Percentiles rank a stretch among this genome's conserved stretches.
Conservation (phyloP, 1,284 basidiomycete genomes). For the Volvariella volvacea region DNA sequence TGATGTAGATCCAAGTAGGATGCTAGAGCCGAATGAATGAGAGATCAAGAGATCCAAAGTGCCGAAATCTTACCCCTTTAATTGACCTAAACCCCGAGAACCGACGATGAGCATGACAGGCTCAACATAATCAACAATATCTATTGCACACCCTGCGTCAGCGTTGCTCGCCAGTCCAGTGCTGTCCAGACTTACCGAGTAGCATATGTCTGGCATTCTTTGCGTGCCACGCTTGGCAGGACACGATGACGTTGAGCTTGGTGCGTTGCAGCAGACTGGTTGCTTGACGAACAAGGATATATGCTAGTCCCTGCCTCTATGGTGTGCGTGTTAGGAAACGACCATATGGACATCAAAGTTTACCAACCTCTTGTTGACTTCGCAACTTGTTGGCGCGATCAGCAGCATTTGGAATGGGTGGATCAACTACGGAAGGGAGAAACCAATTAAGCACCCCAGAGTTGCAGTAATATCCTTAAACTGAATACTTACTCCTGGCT, state of each 20-base stretch:
- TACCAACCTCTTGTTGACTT: constrained; percentile 79
- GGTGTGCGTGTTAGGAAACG: constrained; percentile 4
- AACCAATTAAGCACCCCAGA: constrained; percentile 5
- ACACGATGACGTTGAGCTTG: constrained; percentile 76
- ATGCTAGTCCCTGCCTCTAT: constrained; percentile 83
- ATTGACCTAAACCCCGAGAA: constrained; percentile 81
- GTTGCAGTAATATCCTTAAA: constrained; percentile 4
- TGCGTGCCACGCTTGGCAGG: constrained; percentile 93
- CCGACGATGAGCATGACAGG: constrained; percentile 95
- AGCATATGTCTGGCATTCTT: constrained; percentile 94
- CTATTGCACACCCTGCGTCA: constrained; percentile 27
- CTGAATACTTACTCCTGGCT: constrained; percentile 59
- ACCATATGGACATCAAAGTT: neutral
- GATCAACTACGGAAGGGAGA: constrained; percentile 60
- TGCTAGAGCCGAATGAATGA: constrained; percentile 40
- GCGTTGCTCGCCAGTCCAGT: neutral
- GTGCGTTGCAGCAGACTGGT: constrained; percentile 89
- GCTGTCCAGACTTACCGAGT: constrained; percentile 56
- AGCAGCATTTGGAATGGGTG: constrained; percentile 56
- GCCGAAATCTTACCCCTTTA: constrained; percentile 71
- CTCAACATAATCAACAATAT: constrained; percentile 86
- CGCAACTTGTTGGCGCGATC: constrained; percentile 75
- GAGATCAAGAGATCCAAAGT: neutral
- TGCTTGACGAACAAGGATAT: constrained; percentile 84
- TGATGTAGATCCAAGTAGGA: constrained; percentile 93